phyloP scores from a whole-genome alignment of 768 basidiomycete genomes.

The Tylopilus felleus region DNA sequence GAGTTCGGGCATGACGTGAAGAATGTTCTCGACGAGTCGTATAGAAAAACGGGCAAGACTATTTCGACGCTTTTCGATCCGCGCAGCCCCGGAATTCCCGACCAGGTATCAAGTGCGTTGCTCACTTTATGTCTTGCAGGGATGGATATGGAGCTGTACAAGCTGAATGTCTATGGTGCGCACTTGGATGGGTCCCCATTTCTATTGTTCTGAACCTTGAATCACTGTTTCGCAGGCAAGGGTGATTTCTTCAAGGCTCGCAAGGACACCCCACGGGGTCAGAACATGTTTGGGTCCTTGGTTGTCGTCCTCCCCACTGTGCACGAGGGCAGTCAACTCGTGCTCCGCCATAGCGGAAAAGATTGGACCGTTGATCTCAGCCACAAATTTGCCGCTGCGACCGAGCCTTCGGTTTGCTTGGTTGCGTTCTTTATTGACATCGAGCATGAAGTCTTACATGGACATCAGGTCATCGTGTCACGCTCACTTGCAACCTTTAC shows the following conservation, averaged over 20 bases:
- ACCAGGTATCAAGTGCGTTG: neutral
- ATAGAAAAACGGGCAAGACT: slow-evolving; percentile 45
- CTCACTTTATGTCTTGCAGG: neutral
- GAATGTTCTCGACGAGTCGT: slow-evolving; percentile 2
- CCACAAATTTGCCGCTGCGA: neutral
- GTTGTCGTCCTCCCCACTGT: slow-evolving; percentile 45
- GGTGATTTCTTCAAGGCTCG: slow-evolving; percentile 11
- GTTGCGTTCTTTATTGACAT: slow-evolving; percentile 43
- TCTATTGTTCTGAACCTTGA: neutral
- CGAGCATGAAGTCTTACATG: slow-evolving; percentile 44
- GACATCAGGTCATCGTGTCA: slow-evolving; percentile 41
- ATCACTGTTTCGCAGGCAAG: neutral
- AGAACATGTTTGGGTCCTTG: slow-evolving; percentile 50
- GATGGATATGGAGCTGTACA: slow-evolving; percentile 36
- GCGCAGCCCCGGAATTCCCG: neutral
- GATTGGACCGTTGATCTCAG: too few species aligned
- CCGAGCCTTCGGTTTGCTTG: slow-evolving; percentile 30
- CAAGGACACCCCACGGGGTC: slow-evolving; percentile 33
- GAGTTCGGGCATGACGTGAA: slow-evolving; percentile 2
- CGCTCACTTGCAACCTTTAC: slow-evolving; percentile 42
- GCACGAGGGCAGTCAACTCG: too few species aligned
- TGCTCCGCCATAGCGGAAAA: too few species aligned
- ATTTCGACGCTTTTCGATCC: slow-evolving; percentile 28
- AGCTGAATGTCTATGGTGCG: slow-evolving; percentile 47
- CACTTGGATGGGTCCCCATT: too few species aligned